Base-by-base conservation (phyloP, 2,329 filamentous ascomycete species). In the Thielaviopsis musarum region DNA sequence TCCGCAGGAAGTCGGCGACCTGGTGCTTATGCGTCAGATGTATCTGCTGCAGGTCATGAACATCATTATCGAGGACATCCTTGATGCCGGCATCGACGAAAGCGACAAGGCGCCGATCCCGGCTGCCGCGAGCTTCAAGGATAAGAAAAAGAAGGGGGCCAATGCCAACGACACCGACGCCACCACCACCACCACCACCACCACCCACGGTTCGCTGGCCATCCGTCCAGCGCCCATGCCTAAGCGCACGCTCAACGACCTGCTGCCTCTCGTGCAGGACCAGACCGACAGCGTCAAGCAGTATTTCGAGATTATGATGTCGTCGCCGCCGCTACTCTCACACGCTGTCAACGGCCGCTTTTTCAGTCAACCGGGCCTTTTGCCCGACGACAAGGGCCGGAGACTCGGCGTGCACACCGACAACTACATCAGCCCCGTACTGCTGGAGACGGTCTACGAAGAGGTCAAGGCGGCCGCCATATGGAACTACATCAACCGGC, bases 301-400 rank as follows among this genome's bases (percentile, higher is more conserved):
- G 4, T 66, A 69, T 38, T 52, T 77, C 3, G 57, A 30, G 15
- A 59, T 77, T 2, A 59, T 74, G 5, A 64, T 64, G 0, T 62
- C 64, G 0, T 69, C 72, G 34, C 68, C 72, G 10, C 63, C 64
- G 0, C 65, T 72, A 0, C 64, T 75, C 0, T 61, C 66, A 3
- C 57, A 69, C 12, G 64, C 65, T 0, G 70, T 74, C 62, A 72
- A 72, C 30, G 45, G 63, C 6, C 68, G 65, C 59, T 74, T 74
- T 64, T 72, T 68, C 59, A 74, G 66, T 58, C 66, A 69, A 1
- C 71, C 72, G 0, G 73, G 76, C 61, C 66, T 76, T 3, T 60
- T 78, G 0, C 62, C 66, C 0, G 76, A 79, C 56, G 73, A 77
- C 49, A 73, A 70, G 56, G 75, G 75, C 1, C 69, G 71, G 1